Base-by-base conservation (phyloP, 1,139 yeast genomes). In the Yamadazyma triangularis region DNA sequence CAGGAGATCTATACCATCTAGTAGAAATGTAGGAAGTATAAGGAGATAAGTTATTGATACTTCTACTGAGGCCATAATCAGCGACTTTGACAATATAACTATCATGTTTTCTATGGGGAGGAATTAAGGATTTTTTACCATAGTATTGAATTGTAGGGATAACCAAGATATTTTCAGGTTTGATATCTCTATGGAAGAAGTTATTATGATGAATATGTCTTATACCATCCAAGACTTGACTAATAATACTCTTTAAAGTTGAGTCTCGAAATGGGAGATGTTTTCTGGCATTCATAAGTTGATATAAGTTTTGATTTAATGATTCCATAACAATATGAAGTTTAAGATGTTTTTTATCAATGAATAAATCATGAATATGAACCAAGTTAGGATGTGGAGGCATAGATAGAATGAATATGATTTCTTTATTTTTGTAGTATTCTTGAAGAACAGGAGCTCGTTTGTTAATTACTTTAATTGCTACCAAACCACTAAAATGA, bases 1-100 rank as follows among this genome's bases (percentile, higher is more conserved):
- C 98, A 0, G 98, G 98, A 0, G 96, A 80, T 38, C 98, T 68
- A 53, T 91, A 91, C 97, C 97, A 91, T 46, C 98, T 72, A 0
- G 97, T 91, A 0, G 96, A 84, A 6, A 91, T 93, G 48, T 91
- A 91, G 1, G 84, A 76, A 0, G 94, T 81, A 50, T 74, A 85
- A 0, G 78, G 75, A 32, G 68, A 70, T 19, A 51, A 50, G 47
- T 76, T 73, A 27, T 65, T 60, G 11, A 74, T 60, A 41, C 74
- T 77, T 41, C 96, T 73, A 10, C 96, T 85, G 31, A 89, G 69
- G 0, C 98, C 97, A 56, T 85, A 91, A 55, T 91, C 98, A 3
- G 95, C 95, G 28, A 91, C 60, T 54, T 91, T 91, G 16, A 88
- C 75, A 8, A 79, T 70, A 44, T 78, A 81, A 30, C 70, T 69